Conservation (phyloP, 306 rosid species). For the Quercus berberidifolia region DNA sequence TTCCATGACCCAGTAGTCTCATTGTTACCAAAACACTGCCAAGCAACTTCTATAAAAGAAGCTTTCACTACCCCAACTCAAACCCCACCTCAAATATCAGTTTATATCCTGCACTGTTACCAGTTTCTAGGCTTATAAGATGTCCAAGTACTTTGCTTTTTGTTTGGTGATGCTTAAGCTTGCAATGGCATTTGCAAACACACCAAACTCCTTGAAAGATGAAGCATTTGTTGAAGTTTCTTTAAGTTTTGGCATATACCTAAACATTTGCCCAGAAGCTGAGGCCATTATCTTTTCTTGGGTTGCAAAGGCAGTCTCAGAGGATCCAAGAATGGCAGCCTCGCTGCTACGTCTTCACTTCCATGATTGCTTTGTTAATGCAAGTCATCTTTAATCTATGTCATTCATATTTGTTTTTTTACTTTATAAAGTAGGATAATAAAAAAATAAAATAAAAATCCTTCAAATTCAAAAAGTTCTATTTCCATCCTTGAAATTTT, state of each 20-base stretch:
- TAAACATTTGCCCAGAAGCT: constrained; percentile 56
- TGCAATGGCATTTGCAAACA: constrained; percentile 26
- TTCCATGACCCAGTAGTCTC: constrained; percentile 2
- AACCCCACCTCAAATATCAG: not conserved
- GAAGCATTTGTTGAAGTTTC: constrained; percentile 43
- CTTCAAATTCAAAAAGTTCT: no score
- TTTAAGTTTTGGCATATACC: constrained; percentile 32
- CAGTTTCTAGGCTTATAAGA: not conserved
- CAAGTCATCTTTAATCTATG: constrained; percentile 23
- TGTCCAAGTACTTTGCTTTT: constrained; percentile 24
- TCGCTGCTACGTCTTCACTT: constrained; percentile 85
- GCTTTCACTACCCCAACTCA: constrained; percentile 8
- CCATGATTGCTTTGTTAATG: constrained; percentile 92
- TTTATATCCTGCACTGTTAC: not conserved
- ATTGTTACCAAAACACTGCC: constrained; percentile 7
- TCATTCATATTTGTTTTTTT: not conserved
- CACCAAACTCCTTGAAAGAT: constrained; percentile 14
- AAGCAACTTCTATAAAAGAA: constrained; percentile 30
- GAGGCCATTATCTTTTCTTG: constrained; percentile 62
- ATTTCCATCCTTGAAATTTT: no score
- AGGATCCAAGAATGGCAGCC: constrained; percentile 85
- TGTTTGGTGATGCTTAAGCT: constrained; percentile 35
- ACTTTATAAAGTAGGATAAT: not conserved
- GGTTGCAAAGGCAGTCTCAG: constrained; percentile 45
- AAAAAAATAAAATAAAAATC: no score